Evolutionary conservation across 176 grass and related monocot genomes (phyloP), one percentile per base, ranked within the genome.

Genomic region (Metroxylon sagu): DNA sequence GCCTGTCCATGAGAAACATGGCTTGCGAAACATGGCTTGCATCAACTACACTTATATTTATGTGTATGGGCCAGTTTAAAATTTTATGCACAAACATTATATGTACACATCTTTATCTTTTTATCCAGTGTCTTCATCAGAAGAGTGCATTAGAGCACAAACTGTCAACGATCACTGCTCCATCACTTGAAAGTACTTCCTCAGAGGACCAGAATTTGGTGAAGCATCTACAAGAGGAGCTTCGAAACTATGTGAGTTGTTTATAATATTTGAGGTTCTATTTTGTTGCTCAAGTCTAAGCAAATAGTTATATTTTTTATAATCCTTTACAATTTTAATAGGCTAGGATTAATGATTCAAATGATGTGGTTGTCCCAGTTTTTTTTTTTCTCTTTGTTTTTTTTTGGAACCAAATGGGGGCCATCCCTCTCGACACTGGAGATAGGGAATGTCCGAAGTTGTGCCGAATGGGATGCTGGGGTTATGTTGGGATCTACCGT

Each of bases 191-290:
- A 70, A 75, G 15, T 63, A 69, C 64, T 73, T 70, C 74, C 64
- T 72, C 80, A 48, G 84, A 91, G 49, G 93, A 97, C 39, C 57
- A 91, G 73, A 88, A 76, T 31, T 79, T 88, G 71, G 83, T 97
- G 68, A 83, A 80, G 60, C 75, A 91, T 77, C 72, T 97, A 55
- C 84, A 76, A 74, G 87, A 97, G 71, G 72, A 97, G 74, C 68
- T 97, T 26, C 78, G 30, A 1, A 78, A 88, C 68, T 80, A 80
- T 80, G 87, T 97, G 75, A 91, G 87, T 60, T 48, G 2, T 39
- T 23, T 54, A 14, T 39, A 53, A 18, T 50, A 14, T 54, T 62
- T 16, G 19, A 6, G 35, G 4, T 14, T 64, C 43, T 17, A 28
- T 54, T 54, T 54, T 54, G 17, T 52, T 5, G 67, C n/a, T 16